Conservation (phyloP, 1,284 basidiomycete genomes). For the Marasmius oreades region DNA sequence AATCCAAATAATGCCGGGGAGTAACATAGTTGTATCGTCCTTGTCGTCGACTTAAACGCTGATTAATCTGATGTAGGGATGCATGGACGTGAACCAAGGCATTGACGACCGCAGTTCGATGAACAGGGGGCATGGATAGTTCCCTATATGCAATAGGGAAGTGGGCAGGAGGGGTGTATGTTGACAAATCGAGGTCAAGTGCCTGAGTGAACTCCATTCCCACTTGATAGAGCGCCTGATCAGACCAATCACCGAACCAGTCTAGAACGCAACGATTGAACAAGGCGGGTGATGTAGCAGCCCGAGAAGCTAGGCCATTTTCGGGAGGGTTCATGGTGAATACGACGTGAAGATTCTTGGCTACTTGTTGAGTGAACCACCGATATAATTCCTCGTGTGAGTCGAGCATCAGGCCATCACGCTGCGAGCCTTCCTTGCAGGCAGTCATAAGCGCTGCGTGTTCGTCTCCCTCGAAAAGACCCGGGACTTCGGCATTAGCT, state of each 20-base stretch:
- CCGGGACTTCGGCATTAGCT: constrained; percentile 99
- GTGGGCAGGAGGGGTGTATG: constrained; percentile 71
- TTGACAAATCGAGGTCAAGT: constrained; percentile 83
- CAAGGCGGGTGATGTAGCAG: constrained; percentile 94
- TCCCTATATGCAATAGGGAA: constrained; percentile 91
- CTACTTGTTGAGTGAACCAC: constrained; percentile 97
- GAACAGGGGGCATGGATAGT: constrained; percentile 75
- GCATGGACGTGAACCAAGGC: constrained; percentile 92
- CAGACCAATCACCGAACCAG: constrained; percentile 99
- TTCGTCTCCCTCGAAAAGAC: constrained; percentile 98
- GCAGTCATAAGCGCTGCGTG: constrained; percentile 96
- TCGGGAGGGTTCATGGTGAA: constrained; percentile 99
- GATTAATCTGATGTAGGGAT: constrained; percentile 87
- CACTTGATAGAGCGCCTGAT: constrained; percentile 96
- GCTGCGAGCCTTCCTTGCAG: constrained; percentile 97
- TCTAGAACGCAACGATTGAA: constrained; percentile 98
- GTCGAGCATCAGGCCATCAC: constrained; percentile 97
- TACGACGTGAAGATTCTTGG: constrained; percentile 94
- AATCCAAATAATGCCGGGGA: constrained; percentile 96
- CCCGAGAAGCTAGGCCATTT: constrained; percentile 91
- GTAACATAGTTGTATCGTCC: constrained; percentile 97
- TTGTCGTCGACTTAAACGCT: constrained; percentile 85
- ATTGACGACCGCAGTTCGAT: constrained; percentile 89
- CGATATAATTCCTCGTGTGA: constrained; percentile 95
- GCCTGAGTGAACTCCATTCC: constrained; percentile 92